phyloP scores from a whole-genome alignment of 106 monocot genomes.

The Allium sativum region DNA sequence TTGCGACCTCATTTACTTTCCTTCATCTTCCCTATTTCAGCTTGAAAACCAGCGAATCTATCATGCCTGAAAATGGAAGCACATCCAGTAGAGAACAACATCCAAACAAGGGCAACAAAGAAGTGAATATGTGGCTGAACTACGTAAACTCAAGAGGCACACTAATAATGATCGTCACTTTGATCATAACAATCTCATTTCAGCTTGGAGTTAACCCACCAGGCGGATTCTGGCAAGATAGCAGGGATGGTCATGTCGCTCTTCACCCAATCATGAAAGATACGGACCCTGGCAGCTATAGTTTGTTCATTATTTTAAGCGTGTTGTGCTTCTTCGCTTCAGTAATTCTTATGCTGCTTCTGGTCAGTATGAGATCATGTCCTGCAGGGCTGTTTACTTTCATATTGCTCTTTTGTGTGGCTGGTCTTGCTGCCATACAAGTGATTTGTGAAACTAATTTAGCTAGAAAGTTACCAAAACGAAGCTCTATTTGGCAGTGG shows the following conservation, averaged over 20 bases:
- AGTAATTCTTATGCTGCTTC: not conserved
- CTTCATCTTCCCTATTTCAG: too few species aligned
- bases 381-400: not conserved
- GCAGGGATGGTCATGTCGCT: not conserved
- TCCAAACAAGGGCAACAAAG: too few species aligned
- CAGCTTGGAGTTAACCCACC: not conserved
- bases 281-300: not conserved
- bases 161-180: not conserved
- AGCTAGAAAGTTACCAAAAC: too few species aligned
- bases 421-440: not conserved
- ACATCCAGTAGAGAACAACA: too few species aligned
- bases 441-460: not conserved
- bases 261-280: not conserved
- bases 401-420: not conserved
- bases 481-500: too few species aligned
- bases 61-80: too few species aligned
- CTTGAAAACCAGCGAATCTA: too few species aligned
- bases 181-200: not conserved
- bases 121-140: too few species aligned
- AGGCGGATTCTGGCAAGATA: constrained; percentile 1
- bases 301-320: not conserved
- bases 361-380: not conserved
- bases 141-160: not conserved
- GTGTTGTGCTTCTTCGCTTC: not conserved
- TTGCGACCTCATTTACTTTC: too few species aligned